Evolutionary conservation across 2,329 filamentous ascomycete species (phyloP), one percentile per base, ranked within the genome.

Genomic region (Ploettnerulaceae sp.): DNA sequence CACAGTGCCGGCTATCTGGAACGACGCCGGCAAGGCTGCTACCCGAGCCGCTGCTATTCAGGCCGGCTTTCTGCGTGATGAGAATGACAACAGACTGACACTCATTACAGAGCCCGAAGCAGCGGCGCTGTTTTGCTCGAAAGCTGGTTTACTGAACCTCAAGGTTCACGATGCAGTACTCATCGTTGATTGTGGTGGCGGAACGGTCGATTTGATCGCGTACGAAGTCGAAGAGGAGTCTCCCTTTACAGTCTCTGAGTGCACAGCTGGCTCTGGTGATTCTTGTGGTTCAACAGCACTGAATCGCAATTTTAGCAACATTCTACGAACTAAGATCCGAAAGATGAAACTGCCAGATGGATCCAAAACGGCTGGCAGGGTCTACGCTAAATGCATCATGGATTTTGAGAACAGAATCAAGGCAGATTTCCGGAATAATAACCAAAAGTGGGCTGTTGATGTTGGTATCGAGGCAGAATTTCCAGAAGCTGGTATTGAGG

Each of bases 331-430:
- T 52, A 97, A 97, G 76, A 97, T 98, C 61, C 80, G 91, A 58
- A 97, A 97, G 75, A 97, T 97, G 93, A 97, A 97, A 71, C 76
- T 98, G 35, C 90, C 93, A 1, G 91, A 97, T 64, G 91, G 90
- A 36, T 96, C 91, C 58, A 94, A 91, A 71, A 97, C 89, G 2
- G 91, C 93, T n/a, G 91, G 91, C 33, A 89, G 91, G 68, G 93
- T 98, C 45, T 97, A 97, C 68, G 91, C 91, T 57, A 97, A 97
- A 73, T 97, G 91, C 68, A 97, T 98, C 69, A 97, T 97, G 91
- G 93, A 98, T 70, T 98, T 98, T 62, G 93, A 98, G 74, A 97
- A 97, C 78, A 78, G 93, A 67, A 96, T 98, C 78, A 98, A 98
- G 76, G 93, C 93, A 39, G 93, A 97, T 68, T 98, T 98, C 83